A percentile compares a stretch with the other conserved stretches of the same genome.
Conservation (phyloP, 768 basidiomycete species). For the Lenzites betulinus region DNA sequence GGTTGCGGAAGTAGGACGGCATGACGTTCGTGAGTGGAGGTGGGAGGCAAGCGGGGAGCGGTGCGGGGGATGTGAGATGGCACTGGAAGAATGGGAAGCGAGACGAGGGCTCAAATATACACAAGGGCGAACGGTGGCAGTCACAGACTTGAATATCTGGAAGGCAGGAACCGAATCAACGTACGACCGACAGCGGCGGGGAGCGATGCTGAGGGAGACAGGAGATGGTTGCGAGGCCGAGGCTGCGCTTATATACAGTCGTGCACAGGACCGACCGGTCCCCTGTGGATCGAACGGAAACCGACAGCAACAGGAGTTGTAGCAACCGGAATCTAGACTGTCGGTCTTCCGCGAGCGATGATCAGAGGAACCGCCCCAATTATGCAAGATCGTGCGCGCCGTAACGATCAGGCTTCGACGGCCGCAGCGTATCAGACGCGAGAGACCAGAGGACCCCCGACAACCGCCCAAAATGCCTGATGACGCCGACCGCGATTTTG, state of each 20-base stretch:
- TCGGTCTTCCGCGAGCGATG: constrained; percentile 20
- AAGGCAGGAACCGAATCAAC: constrained; percentile 4
- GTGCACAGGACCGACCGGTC: neutral
- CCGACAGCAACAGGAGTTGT: neutral
- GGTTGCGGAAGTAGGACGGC: constrained; percentile 53
- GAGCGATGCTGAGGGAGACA: constrained; percentile 22
- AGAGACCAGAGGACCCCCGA: too few relatives aligned
- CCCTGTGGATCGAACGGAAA: neutral
- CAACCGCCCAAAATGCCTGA: too few relatives aligned
- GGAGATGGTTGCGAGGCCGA: constrained; percentile 13
- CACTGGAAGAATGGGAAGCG: constrained; percentile 7
- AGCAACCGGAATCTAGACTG: constrained; percentile 21
- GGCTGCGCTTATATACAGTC: constrained; percentile 15
- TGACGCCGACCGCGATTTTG: too few relatives aligned
- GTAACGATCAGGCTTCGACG: constrained; percentile 18
- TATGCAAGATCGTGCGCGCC: constrained; percentile 21
- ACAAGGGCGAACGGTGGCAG: constrained; percentile 4
- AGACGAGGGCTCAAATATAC: constrained; percentile 13
- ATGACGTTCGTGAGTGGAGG: constrained; percentile 30
- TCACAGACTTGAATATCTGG: constrained; percentile 2
- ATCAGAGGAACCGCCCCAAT: constrained; percentile 23
- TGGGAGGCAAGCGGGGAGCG: neutral
- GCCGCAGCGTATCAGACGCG: constrained; percentile 23
- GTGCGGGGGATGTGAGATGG: constrained; percentile 5
- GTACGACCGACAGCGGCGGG: neutral